A percentile compares a stretch with the other conserved stretches of the same genome.
Conservation (phyloP, 2,329 filamentous ascomycete genomes). For the Apiospora rasikravindrae region DNA sequence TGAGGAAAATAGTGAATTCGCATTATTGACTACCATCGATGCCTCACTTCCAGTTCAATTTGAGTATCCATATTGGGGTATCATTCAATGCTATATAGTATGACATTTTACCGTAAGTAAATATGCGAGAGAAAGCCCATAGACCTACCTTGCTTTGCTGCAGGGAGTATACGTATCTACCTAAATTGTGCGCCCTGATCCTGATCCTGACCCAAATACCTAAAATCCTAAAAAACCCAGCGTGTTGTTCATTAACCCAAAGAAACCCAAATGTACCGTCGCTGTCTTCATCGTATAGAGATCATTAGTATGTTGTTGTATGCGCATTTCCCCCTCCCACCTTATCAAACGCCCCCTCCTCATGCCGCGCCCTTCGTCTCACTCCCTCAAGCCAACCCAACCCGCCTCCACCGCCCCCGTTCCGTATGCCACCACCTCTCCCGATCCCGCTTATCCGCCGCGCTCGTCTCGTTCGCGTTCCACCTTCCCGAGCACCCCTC, state of each 20-base stretch:
- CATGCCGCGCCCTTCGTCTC: not conserved
- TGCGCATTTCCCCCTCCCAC: not conserved
- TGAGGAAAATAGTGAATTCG: no score
- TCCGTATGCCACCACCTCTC: constrained; percentile 59
- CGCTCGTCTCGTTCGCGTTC: constrained; percentile 46
- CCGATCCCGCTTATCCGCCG: constrained; percentile 52
- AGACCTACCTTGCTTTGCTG: not conserved
- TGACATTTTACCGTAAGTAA: not conserved
- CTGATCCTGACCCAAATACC: not conserved
- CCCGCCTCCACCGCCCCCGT: constrained; percentile 48
- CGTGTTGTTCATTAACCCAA: not conserved
- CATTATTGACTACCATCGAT: not conserved
- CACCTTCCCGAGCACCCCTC: constrained; percentile 54
- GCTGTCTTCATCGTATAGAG: not conserved
- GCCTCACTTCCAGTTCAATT: not conserved
- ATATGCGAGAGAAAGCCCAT: not conserved
- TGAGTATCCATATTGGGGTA: constrained; percentile 5
- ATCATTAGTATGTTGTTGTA: not conserved
- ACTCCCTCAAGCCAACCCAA: not conserved
- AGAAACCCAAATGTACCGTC: not conserved
- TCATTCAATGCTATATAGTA: not conserved
- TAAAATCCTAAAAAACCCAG: not conserved
- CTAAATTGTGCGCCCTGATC: not conserved
- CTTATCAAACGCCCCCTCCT: not conserved
- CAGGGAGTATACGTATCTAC: not conserved